Conservation (phyloP, 2,329 filamentous ascomycete species). For the Microsporum ferrugineum region DNA sequence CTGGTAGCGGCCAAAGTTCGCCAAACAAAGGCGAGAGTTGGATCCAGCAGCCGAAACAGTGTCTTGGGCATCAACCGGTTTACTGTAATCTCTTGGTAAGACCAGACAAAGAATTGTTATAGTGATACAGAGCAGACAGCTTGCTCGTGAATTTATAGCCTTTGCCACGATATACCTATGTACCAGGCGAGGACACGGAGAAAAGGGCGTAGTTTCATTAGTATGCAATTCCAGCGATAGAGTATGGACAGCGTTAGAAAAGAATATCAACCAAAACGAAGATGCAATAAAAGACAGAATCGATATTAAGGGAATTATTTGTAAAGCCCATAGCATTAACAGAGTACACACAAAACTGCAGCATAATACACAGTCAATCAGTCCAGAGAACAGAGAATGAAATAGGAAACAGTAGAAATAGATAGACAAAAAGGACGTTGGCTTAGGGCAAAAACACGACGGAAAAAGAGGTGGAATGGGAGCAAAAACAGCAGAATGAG, state of each 20-base stretch:
- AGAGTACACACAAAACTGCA: background rate
- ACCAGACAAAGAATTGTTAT: too few species aligned
- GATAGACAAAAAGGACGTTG: constrained; percentile 8
- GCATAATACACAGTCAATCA: background rate
- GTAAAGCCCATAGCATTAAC: constrained; percentile 1
- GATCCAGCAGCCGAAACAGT: background rate
- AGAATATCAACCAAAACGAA: background rate
- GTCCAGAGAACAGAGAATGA: background rate
- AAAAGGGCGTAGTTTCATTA: background rate
- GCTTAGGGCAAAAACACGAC: background rate
- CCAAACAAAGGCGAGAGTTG: background rate
- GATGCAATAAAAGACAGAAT: background rate
- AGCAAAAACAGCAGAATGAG: background rate
- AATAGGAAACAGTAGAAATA: background rate
- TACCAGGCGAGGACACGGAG: background rate
- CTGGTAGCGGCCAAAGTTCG: background rate
- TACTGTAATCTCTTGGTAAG: too few species aligned
- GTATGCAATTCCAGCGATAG: background rate
- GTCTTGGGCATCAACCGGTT: background rate
- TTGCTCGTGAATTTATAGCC: too few species aligned
- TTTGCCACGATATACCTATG: too few species aligned
- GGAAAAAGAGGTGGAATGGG: background rate
- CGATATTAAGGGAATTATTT: background rate
- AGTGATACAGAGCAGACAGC: too few species aligned
- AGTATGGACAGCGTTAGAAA: background rate